Evolutionary conservation across 345 rosid genomes (phyloP), one percentile per base, ranked within the genome.

Genomic region (Syzygium aqueum): DNA sequence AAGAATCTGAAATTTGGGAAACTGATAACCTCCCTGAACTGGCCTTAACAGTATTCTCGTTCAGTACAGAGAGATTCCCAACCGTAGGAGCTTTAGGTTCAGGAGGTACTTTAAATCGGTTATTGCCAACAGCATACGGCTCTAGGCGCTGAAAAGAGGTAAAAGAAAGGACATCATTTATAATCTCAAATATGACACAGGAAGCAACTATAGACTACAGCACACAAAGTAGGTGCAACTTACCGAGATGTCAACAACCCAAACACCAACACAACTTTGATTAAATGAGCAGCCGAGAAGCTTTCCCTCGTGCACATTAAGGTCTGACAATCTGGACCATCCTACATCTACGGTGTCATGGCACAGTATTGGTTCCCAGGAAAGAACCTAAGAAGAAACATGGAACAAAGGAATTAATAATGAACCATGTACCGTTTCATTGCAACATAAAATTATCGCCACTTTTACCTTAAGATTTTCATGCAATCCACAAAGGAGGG

Each of bases 181-280:
- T 83, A 61, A 90, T 56, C 85, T 83, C 33, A 88, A 59, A 67
- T 30, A 59, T 84, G 86, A 87, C 84, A 86, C n/a, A 27, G 83
- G 87, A 89, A 80, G 86, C 89, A 54, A 67, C 46, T 33, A 33
- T 30, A 33, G 49, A 8, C 49, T 73, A 73, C 17, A 82, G 61
- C 43, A 19, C 51, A 52, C 84, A 25, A 50, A 88, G 77, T 73
- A 61, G 86, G 86, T 12, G 87, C 84, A 85, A 59, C 86, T 88
- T 96, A 97, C 99, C 95, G 97, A 94, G 92, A 96, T 95, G 90
- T 96, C 99, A 54, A 95, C 99, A 88, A 97, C 99, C 99, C 99
- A 97, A 63, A 97, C 98, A 89, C 98, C 99, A 33, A 97, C 99
- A 88, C 99, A 97, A 88, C 95, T 97, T 91, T 97, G 99, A 90